A percentile compares a stretch with the other conserved stretches of the same genome.
Evolutionary conservation across 257 asterid genomes (phyloP).

Genomic region (Solanum neorickii): DNA sequence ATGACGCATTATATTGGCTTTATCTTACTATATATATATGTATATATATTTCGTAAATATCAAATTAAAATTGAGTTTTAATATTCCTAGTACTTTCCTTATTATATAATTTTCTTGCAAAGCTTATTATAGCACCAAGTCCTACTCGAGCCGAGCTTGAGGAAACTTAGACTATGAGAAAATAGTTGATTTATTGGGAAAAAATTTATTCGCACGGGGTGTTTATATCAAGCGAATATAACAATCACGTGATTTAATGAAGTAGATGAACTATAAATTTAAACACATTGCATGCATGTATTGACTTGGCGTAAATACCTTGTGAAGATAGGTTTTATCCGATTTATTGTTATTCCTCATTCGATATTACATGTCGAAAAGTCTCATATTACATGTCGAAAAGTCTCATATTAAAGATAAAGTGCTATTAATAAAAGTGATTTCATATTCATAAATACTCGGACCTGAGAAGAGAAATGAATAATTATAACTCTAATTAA

Average conservation of each 20-base stretch:
- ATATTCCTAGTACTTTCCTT: background rate
- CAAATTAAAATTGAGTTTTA: background rate
- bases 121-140: background rate
- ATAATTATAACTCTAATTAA: background rate
- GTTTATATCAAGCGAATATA: no score
- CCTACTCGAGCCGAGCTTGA: background rate
- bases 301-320: no score
- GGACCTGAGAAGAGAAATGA: fast-evolving
- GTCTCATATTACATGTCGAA: no score
- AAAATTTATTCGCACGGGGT: no score
- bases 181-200: no score
- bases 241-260: no score
- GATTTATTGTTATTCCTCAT: no score
- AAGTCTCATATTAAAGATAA: no score
- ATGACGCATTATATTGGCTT: background rate
- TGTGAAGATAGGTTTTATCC: fast-evolving
- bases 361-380: fast-evolving
- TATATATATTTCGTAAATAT: background rate
- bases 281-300: no score
- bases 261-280: no score
- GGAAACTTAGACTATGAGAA: no score
- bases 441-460: no score
- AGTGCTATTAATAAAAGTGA: fast-evolving
- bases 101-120: background rate
- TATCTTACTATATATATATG: background rate